Conservation (phyloP, 1,284 basidiomycete genomes). For the Cryptococcus wingfieldii region DNA sequence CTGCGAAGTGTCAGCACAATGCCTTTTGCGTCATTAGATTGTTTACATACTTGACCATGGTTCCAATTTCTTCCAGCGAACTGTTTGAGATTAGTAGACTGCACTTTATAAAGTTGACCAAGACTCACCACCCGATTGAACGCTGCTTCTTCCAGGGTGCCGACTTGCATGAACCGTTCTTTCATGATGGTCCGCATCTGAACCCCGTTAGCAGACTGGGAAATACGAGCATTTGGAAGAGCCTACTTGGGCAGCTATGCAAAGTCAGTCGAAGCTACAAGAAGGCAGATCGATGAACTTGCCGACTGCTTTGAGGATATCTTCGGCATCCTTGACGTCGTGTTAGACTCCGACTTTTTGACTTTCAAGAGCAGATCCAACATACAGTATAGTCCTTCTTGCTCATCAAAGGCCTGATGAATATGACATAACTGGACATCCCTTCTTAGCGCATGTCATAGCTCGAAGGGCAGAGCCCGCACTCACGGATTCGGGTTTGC, state of each 20-base stretch:
- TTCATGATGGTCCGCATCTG: conserved; percentile 47
- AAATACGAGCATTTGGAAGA: neutral
- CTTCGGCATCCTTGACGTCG: conserved; percentile 32
- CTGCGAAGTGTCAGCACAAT: conserved; percentile 5
- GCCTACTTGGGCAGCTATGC: conserved; percentile 23
- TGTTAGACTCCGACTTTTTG: neutral
- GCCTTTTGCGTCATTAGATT: neutral
- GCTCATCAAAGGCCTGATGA: conserved; percentile 35
- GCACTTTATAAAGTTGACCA: neutral
- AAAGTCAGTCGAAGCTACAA: neutral
- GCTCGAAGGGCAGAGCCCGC: neutral
- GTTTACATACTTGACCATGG: conserved; percentile 43
- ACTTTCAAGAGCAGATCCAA: neutral
- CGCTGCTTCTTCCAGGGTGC: conserved; percentile 44
- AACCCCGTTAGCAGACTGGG: neutral
- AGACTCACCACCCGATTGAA: conserved; percentile 43
- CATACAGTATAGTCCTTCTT: conserved; percentile 34
- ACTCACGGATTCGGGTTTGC: conserved; percentile 42
- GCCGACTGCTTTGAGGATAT: conserved; percentile 47
- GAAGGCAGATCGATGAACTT: conserved; percentile 1
- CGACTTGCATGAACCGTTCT: conserved; percentile 41
- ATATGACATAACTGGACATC: conserved; percentile 36
- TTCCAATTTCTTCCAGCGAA: conserved; percentile 50
- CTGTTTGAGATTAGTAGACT: conserved; percentile 8
- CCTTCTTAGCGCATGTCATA: neutral